Percentiles rank a stretch among this genome's conserved stretches.
phyloP scores from a whole-genome alignment of 1,284 basidiomycete species.

The Trametes versicolor region DNA sequence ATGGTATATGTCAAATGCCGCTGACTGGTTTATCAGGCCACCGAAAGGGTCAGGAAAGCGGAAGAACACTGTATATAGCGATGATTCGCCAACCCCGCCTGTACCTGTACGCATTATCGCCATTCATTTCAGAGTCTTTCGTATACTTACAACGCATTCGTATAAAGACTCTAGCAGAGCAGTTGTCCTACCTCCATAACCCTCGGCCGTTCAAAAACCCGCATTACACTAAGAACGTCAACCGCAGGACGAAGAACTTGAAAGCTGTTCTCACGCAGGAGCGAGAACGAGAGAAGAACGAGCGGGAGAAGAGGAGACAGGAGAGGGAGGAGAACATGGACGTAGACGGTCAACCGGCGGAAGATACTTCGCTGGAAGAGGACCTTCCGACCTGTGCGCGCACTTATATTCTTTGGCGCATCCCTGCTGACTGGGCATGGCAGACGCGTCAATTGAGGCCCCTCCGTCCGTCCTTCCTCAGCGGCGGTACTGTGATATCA shows the following conservation, averaged over 20 bases:
- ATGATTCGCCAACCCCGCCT: constrained; percentile 44
- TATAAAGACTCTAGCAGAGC: constrained; percentile 69
- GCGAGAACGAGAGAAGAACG: constrained; percentile 72
- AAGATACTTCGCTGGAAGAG: constrained; percentile 51
- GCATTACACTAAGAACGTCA: constrained; percentile 71
- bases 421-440: background rate
- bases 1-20: background rate
- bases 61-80: constrained; percentile 39
- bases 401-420: constrained; percentile 1
- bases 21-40: constrained; percentile 37
- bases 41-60: constrained; percentile 44
- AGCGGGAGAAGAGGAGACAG: constrained; percentile 65
- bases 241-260: constrained; percentile 77
- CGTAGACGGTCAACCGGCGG: constrained; percentile 44
- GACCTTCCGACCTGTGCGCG: constrained; percentile 76
- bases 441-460: constrained; percentile 87
- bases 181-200: constrained; percentile 72
- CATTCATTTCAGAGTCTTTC: no score
- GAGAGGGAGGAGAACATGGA: constrained; percentile 58
- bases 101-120: constrained; percentile 33
- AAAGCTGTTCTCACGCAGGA: constrained; percentile 81
- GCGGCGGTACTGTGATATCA: constrained; percentile 88
- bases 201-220: constrained; percentile 82
- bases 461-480: constrained; percentile 85
- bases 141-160: background rate